phyloP scores from a whole-genome alignment of 2,329 filamentous ascomycete genomes.

The Aureobasidium sp. region DNA sequence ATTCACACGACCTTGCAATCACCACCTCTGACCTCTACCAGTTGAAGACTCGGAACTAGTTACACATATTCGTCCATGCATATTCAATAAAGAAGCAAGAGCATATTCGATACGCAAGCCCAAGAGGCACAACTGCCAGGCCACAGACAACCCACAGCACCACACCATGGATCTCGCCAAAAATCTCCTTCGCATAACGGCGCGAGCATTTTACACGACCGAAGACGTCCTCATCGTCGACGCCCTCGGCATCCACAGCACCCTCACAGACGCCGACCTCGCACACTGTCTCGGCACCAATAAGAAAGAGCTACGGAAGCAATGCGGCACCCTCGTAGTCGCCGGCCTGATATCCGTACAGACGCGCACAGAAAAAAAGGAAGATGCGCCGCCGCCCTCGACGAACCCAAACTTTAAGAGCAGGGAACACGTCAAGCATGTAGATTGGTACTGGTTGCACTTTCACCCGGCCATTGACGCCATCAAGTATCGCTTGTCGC shows the following conservation, averaged over 20 bases:
- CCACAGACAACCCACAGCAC: background rate
- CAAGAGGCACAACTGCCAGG: background rate
- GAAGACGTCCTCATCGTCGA: conserved; percentile 77
- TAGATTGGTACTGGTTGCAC: conserved; percentile 96
- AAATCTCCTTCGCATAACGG: conserved; percentile 77
- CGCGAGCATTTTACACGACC: conserved; percentile 78
- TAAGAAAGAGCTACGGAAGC: conserved; percentile 82
- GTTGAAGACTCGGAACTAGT: background rate
- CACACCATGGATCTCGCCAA: conserved; percentile 55
- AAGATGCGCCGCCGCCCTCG: conserved; percentile 23
- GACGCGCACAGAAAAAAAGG: conserved; percentile 34
- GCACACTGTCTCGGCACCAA: conserved; percentile 83
- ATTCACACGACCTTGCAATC: background rate
- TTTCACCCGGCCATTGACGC: conserved; percentile 91
- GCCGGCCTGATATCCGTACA: conserved; percentile 80
- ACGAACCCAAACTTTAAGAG: conserved; percentile 25
- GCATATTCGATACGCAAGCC: background rate
- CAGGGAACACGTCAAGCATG: conserved; percentile 31
- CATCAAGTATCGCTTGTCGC: conserved; percentile 89
- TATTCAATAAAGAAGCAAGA: background rate
- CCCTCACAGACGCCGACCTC: conserved; percentile 79
- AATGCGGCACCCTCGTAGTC: conserved; percentile 77
- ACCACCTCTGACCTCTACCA: background rate
- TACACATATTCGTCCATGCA: background rate
- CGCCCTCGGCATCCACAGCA: conserved; percentile 66